phyloP scores from a whole-genome alignment of 2,329 filamentous ascomycete genomes.

The Fusarium temperatum region DNA sequence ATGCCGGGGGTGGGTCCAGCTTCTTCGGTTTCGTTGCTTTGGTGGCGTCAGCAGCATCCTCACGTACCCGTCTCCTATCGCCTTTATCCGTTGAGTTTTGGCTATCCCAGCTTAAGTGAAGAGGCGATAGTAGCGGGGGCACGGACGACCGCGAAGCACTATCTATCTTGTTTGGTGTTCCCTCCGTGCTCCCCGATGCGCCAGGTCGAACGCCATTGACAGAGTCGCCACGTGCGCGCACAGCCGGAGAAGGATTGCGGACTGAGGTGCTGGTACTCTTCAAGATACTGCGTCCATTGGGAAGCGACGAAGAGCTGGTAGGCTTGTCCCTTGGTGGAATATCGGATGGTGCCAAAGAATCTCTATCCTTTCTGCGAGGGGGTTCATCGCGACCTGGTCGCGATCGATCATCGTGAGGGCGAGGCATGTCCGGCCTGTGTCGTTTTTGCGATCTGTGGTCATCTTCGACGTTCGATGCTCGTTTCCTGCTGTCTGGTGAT shows the following conservation, averaged over 20 bases:
- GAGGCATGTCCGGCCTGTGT: slow-evolving; percentile 51
- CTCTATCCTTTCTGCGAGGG: slow-evolving; percentile 45
- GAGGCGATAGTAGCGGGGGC: slow-evolving; percentile 63
- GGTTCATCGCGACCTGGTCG: slow-evolving; percentile 48
- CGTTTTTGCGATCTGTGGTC: slow-evolving; percentile 58
- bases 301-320: slow-evolving; percentile 42
- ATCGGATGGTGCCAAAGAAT: slow-evolving; percentile 43
- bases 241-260: slow-evolving; percentile 48
- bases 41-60: slow-evolving; percentile 42
- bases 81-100: slow-evolving; percentile 46
- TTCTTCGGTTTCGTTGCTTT: slow-evolving; percentile 46
- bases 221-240: slow-evolving; percentile 52
- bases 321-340: slow-evolving; percentile 43
- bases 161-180: slow-evolving; percentile 52
- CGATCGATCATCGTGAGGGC: slow-evolving; percentile 45
- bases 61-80: slow-evolving; percentile 47
- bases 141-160: slow-evolving; percentile 52
- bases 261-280: slow-evolving; percentile 41
- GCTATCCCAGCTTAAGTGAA: slow-evolving; percentile 57
- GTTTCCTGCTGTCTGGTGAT: slow-evolving; percentile 60
- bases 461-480: slow-evolving; percentile 55
- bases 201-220: slow-evolving; percentile 55
- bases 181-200: slow-evolving; percentile 46
- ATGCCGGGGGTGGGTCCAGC: slow-evolving; percentile 37
- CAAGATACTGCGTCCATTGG: slow-evolving; percentile 50